A percentile compares a stretch with the other conserved stretches of the same genome.
phyloP scores from a whole-genome alignment of 1,284 basidiomycete genomes.

The Sanghuangporus weigelae region DNA sequence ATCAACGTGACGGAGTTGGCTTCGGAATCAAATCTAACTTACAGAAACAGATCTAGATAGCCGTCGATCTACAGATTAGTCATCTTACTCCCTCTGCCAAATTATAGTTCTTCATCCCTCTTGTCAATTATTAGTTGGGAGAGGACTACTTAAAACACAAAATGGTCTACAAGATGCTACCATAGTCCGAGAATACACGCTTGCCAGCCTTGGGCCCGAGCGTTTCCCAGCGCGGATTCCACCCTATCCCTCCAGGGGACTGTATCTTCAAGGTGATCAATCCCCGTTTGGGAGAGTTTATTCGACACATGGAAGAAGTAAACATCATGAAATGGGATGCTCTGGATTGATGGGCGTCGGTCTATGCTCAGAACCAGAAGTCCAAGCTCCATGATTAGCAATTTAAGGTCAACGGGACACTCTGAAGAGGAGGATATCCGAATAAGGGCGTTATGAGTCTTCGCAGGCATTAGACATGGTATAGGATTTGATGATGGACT shows the following conservation, averaged over 20 bases:
- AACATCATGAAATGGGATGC: conserved; percentile 48
- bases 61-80: too few relatives aligned
- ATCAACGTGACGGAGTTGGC: neutral
- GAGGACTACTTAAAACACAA: neutral
- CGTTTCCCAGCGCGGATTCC: neutral
- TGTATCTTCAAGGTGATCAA: neutral
- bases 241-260: conserved; percentile 8
- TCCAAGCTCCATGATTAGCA: conserved; percentile 22
- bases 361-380: conserved; percentile 46
- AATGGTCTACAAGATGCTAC: conserved; percentile 3
- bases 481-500: conserved; percentile 28
- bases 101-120: too few relatives aligned
- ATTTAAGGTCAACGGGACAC: neutral
- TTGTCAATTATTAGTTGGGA: neutral
- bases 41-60: too few relatives aligned
- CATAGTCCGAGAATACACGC: conserved; percentile 7
- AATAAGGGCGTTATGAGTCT: neutral
- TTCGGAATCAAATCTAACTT: too few relatives aligned
- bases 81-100: too few relatives aligned
- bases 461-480: conserved; percentile 16
- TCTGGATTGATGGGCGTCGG: conserved; percentile 48
- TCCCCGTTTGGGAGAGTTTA: neutral
- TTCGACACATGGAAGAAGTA: conserved; percentile 37
- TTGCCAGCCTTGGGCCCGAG: neutral
- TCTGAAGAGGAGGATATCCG: neutral